These are phyloP conservation scores for Xylaria cubensis DNA, from an alignment of 495 filamentous ascomycete species.

Conservation along the genomic window DNA sequence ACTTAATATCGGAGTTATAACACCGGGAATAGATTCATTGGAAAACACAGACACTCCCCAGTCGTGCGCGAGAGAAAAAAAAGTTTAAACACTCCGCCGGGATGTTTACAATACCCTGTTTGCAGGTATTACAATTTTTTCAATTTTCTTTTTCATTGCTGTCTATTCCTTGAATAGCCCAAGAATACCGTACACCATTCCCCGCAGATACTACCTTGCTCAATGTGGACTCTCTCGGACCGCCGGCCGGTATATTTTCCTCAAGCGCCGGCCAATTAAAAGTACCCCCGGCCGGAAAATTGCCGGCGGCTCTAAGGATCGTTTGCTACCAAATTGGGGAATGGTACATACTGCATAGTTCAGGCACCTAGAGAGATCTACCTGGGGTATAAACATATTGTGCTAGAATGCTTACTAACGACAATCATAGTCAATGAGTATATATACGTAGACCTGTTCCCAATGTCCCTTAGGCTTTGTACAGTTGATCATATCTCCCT, in stretches of 20 bases:
- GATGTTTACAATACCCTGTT: too few relatives aligned
- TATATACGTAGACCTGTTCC: neutral
- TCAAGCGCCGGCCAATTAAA: neutral
- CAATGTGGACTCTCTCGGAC: neutral
- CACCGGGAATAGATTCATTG: too few relatives aligned
- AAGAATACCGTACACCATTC: neutral
- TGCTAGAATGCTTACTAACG: neutral
- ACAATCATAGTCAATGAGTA: neutral
- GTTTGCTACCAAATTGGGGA: neutral
- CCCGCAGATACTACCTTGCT: too few relatives aligned
- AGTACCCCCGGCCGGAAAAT: neutral
- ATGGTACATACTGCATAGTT: neutral
- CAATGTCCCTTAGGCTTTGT: neutral
- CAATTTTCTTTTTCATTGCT: too few relatives aligned
- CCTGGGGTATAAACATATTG: neutral
- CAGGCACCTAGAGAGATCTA: too few relatives aligned
- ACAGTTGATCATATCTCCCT: neutral
- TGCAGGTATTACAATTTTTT: too few relatives aligned
- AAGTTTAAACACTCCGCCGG: too few relatives aligned
- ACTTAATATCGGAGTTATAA: too few relatives aligned
- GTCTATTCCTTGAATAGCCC: too few relatives aligned
- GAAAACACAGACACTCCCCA: too few relatives aligned
- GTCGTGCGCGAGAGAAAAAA: too few relatives aligned
- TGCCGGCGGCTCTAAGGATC: neutral
- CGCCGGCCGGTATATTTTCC: slow-evolving; percentile 3